Conservation (phyloP, 2,329 filamentous ascomycete genomes). For the Alternaria alternata region DNA sequence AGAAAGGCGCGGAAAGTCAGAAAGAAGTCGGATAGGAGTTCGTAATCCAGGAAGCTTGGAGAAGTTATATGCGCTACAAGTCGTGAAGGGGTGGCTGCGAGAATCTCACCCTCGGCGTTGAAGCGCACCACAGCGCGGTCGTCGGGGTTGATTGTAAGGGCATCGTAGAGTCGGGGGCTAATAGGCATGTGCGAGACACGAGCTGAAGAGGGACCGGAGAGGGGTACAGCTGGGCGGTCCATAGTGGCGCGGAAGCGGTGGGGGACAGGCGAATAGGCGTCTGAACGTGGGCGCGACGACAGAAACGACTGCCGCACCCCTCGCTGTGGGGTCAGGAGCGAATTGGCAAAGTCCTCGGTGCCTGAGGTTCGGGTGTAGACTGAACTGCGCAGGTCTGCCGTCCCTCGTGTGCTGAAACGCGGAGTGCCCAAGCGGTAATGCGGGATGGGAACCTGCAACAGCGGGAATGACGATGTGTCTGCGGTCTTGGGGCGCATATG, state of each 20-base stretch:
- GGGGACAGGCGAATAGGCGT: slow-evolving; percentile 47
- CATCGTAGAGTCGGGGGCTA: slow-evolving; percentile 79
- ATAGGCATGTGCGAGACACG: slow-evolving; percentile 50
- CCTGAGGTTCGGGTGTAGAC: slow-evolving; percentile 73
- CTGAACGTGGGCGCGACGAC: slow-evolving; percentile 48
- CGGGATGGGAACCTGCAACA: slow-evolving; percentile 79
- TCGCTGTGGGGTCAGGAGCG: slow-evolving; percentile 58
- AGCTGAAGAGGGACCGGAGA: slow-evolving; percentile 46
- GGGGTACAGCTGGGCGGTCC: slow-evolving; percentile 44
- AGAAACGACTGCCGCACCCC: slow-evolving; percentile 43
- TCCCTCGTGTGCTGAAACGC: slow-evolving; percentile 78
- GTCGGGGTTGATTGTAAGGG: slow-evolving; percentile 81
- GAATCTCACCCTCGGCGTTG: slow-evolving; percentile 76
- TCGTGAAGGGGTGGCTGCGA: slow-evolving; percentile 87
- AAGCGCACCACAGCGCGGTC: slow-evolving; percentile 85
- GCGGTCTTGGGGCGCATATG: slow-evolving; percentile 70
- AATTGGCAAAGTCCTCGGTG: slow-evolving; percentile 73
- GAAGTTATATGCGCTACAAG: slow-evolving; percentile 97
- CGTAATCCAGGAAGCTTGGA: slow-evolving; percentile 94
- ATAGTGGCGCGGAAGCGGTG: slow-evolving; percentile 47
- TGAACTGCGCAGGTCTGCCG: slow-evolving; percentile 80
- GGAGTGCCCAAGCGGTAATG: slow-evolving; percentile 85
- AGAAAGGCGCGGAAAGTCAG: slow-evolving; percentile 92
- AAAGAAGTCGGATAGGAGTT: slow-evolving; percentile 96
- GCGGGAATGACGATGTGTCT: slow-evolving; percentile 63